phyloP scores from a whole-genome alignment of 306 rosid species.

The Cucurbita ficifolia region DNA sequence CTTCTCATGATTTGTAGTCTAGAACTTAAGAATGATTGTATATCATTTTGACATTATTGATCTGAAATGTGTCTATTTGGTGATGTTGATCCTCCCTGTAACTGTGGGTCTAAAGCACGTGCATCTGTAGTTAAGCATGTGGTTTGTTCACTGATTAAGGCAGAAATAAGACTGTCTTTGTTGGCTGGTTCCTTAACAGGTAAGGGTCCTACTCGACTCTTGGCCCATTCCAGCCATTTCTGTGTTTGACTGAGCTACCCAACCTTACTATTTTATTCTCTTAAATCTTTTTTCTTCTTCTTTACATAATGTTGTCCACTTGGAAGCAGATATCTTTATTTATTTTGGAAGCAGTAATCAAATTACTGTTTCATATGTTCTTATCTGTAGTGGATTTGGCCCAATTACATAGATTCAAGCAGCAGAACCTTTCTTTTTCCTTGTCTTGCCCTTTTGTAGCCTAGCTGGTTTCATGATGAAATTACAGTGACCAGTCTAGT shows the following conservation, averaged over 20 bases:
- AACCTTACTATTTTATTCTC: not conserved
- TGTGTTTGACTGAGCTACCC: not conserved
- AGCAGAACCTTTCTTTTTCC: not conserved
- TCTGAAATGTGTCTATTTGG: not conserved
- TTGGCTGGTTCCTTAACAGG: constrained; percentile 29
- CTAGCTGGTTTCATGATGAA: not conserved
- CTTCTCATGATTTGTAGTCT: not conserved
- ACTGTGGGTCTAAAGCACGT: constrained; percentile 31
- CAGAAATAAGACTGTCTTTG: constrained; percentile 20
- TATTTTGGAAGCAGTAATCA: not conserved
- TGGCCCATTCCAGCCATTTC: constrained; percentile 6
- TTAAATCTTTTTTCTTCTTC: not conserved
- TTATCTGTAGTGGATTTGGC: not conserved
- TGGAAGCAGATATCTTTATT: not conserved
- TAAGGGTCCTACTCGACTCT: constrained; percentile 31
- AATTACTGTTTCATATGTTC: not conserved
- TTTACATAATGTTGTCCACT: not conserved
- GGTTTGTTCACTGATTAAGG: constrained; percentile 29
- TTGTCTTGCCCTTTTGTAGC: not conserved
- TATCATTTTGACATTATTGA: constrained; percentile 8
- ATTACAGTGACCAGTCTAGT: not conserved
- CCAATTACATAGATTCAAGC: not conserved
- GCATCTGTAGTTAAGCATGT: constrained; percentile 46
- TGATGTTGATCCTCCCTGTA: constrained; percentile 1
- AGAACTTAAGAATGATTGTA: not conserved